phyloP scores from a whole-genome alignment of 805 yeast species.

The Hermanozyma aechmeae region DNA sequence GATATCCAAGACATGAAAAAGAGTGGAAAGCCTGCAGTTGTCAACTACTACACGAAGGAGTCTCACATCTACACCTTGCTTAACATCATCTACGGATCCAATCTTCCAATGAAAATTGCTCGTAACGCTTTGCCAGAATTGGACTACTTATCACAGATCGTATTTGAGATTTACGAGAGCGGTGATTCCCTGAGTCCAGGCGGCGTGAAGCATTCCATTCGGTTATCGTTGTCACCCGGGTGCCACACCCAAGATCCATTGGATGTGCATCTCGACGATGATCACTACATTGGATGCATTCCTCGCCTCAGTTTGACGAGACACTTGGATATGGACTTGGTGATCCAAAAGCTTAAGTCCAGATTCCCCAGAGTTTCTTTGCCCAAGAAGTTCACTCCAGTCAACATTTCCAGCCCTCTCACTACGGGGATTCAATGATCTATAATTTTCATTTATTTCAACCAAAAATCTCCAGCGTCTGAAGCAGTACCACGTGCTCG shows the following conservation, averaged over 20 bases:
- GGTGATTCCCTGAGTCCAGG: slow-evolving; percentile 52
- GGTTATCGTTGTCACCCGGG: slow-evolving; percentile 92
- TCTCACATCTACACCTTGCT: slow-evolving; percentile 90
- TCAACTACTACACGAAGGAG: slow-evolving; percentile 92
- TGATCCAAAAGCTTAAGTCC: slow-evolving; percentile 68
- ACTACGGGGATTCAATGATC: slow-evolving; percentile 8
- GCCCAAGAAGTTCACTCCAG: slow-evolving; percentile 89
- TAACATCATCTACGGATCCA: slow-evolving; percentile 85
- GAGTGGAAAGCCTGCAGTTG: slow-evolving; percentile 73
- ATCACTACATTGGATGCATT: slow-evolving; percentile 93
- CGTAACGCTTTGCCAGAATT: slow-evolving; percentile 94
- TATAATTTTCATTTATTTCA: slow-evolving; percentile 3
- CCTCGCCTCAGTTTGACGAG: slow-evolving; percentile 85
- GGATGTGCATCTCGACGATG: slow-evolving; percentile 92
- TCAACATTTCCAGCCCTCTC: slow-evolving; percentile 69
- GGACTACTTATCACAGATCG: slow-evolving; percentile 90
- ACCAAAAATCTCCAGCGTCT: slow-evolving; percentile 3
- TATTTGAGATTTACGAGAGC: slow-evolving; percentile 84
- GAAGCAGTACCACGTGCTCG: slow-evolving; percentile 13
- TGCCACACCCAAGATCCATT: slow-evolving; percentile 97
- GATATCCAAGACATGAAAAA: slow-evolving; percentile 77
- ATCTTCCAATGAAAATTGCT: slow-evolving; percentile 90
- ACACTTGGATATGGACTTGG: slow-evolving; percentile 86
- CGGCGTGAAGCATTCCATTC: slow-evolving; percentile 77
- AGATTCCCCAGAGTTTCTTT: slow-evolving; percentile 80